Evolutionary conservation across 1,284 basidiomycete genomes (phyloP).

Genomic region (Puccinia hordei): DNA sequence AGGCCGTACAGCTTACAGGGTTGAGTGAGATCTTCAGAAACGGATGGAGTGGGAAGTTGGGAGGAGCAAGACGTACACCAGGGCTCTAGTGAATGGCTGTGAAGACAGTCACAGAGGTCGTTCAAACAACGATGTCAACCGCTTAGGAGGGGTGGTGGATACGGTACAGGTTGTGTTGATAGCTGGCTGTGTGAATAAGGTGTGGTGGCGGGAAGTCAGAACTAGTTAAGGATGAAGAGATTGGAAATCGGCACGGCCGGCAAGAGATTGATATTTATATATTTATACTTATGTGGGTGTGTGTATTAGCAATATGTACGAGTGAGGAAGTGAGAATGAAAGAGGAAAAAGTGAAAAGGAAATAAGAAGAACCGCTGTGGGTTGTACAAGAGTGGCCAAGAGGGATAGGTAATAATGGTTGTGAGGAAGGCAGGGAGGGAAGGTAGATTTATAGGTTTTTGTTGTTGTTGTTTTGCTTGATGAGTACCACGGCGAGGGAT

Average conservation of each 20-base stretch:
- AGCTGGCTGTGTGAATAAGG: neutral
- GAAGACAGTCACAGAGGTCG: neutral
- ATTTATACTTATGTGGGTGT: too few species aligned
- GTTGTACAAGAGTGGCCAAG: neutral
- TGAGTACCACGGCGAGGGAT: neutral
- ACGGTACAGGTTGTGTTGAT: neutral
- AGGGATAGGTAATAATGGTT: neutral
- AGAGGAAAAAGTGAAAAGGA: too few species aligned
- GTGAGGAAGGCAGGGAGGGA: neutral
- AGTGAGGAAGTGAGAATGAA: neutral
- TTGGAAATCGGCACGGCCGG: slow-evolving; percentile 15
- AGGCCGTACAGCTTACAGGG: slow-evolving; percentile 7
- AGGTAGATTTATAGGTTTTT: neutral
- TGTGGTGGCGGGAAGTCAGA: neutral
- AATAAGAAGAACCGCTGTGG: neutral
- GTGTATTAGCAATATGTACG: neutral
- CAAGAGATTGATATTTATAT: neutral
- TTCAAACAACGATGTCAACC: neutral
- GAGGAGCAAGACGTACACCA: neutral
- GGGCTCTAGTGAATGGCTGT: neutral
- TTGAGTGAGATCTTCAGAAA: slow-evolving; percentile 12
- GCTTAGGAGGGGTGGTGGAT: neutral
- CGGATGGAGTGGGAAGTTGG: slow-evolving; percentile 11
- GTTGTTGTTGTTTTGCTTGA: too few species aligned
- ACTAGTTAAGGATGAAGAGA: too few species aligned